phyloP scores from a whole-genome alignment of 345 rosid genomes.

The Punica granatum region DNA sequence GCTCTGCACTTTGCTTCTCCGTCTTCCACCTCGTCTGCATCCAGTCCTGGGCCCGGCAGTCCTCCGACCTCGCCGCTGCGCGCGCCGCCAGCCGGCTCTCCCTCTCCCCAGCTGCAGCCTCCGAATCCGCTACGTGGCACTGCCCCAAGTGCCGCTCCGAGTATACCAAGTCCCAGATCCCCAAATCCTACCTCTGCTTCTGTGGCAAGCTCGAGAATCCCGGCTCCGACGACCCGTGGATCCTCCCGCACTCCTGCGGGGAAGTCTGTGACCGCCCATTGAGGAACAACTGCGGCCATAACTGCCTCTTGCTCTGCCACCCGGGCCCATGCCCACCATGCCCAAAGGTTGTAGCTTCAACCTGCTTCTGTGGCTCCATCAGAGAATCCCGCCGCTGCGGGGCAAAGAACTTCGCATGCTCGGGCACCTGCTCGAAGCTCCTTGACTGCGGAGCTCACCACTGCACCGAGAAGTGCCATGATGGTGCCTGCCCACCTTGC shows the following conservation, averaged over 20 bases:
- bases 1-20: slow-evolving; percentile 65
- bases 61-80: slow-evolving; percentile 57
- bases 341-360: slow-evolving; percentile 52
- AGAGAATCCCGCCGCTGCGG: slow-evolving; percentile 75
- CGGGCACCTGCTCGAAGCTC: slow-evolving; percentile 28
- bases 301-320: slow-evolving; percentile 70
- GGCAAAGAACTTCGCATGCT: slow-evolving; percentile 56
- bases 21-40: slow-evolving; percentile 82
- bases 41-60: slow-evolving; percentile 88
- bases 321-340: slow-evolving; percentile 94
- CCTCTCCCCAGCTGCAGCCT: slow-evolving; percentile 35
- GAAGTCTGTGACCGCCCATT: slow-evolving; percentile 65
- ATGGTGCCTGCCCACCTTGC: slow-evolving; percentile 66
- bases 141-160: slow-evolving; percentile 85
- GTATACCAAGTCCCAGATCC: slow-evolving; percentile 46
- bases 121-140: slow-evolving; percentile 54
- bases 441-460: slow-evolving; percentile 54
- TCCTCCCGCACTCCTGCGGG: slow-evolving; percentile 86
- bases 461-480: slow-evolving; percentile 63
- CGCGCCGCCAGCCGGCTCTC: slow-evolving; percentile 63
- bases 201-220: slow-evolving; percentile 75
- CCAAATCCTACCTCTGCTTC: slow-evolving; percentile 61
- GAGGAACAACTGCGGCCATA: slow-evolving; percentile 64
- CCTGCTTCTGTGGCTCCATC: slow-evolving; percentile 57
- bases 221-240: slow-evolving; percentile 69